phyloP scores from a whole-genome alignment of 2,329 filamentous ascomycete species.

The Penicillium sp. region DNA sequence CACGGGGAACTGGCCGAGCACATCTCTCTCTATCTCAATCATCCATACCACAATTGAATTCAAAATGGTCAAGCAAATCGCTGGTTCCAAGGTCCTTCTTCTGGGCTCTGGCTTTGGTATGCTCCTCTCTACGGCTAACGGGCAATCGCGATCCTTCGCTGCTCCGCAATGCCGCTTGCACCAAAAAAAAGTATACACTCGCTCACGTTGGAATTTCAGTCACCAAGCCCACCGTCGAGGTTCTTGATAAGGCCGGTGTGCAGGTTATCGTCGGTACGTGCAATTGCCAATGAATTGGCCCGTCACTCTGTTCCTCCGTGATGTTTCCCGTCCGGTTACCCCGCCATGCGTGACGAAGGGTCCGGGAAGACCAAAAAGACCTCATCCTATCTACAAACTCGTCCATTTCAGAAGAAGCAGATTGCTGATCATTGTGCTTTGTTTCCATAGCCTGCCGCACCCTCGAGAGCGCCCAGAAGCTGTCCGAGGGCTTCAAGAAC shows the following conservation, averaged over 20 bases:
- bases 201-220: constrained; percentile 38
- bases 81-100: constrained; percentile 41
- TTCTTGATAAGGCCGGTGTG: constrained; percentile 61
- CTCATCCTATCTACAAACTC: not conserved
- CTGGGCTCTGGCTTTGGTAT: constrained; percentile 41
- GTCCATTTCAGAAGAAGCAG: not conserved
- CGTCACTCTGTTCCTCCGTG: not conserved
- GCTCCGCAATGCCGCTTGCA: constrained; percentile 18
- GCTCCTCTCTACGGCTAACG: constrained; percentile 3
- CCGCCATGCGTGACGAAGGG: constrained; percentile 1
- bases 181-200: constrained; percentile 4
- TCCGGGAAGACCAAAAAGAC: not conserved
- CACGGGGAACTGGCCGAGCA: constrained; percentile 11
- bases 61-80: constrained; percentile 38
- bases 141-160: constrained; percentile 4
- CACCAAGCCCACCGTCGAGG: constrained; percentile 63
- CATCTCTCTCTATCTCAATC: constrained; percentile 12
- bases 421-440: not conserved
- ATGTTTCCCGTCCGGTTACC: not conserved
- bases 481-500: constrained; percentile 69
- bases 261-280: constrained; percentile 63
- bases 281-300: constrained; percentile 1
- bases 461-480: constrained; percentile 70
- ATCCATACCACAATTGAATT: constrained; percentile 16
- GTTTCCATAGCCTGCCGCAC: constrained; percentile 69